Conservation (phyloP, 331 rosid genomes). For the Phaseolus coccineus region DNA sequence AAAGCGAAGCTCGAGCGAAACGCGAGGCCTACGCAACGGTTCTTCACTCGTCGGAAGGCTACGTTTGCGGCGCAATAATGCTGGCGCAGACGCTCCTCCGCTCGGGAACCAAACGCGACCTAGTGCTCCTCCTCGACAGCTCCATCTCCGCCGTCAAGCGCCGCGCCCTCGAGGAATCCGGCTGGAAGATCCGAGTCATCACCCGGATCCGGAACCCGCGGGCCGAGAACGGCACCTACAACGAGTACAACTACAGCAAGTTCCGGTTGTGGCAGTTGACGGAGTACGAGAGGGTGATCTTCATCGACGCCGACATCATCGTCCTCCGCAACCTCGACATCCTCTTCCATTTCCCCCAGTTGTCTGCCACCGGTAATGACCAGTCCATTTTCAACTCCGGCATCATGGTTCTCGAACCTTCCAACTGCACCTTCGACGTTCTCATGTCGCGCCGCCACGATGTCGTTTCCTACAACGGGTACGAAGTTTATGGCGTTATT, state of each 20-base stretch:
- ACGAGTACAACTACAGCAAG: conserved; percentile 96
- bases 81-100: conserved; percentile 77
- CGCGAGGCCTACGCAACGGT: conserved; percentile 91
- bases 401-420: conserved; percentile 90
- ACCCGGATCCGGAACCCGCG: conserved; percentile 79
- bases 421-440: conserved; percentile 73
- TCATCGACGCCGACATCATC: conserved; percentile 86
- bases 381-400: conserved; percentile 86
- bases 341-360: conserved; percentile 85
- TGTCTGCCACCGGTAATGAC: conserved; percentile 86
- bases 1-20: conserved; percentile 47
- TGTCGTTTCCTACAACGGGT: conserved; percentile 73
- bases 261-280: conserved; percentile 92
- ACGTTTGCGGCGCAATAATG: conserved; percentile 90
- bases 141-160: conserved; percentile 70
- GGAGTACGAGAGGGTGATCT: conserved; percentile 72
- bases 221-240: conserved; percentile 66
- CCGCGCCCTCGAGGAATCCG: conserved; percentile 57
- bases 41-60: conserved; percentile 75
- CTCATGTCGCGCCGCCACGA: conserved; percentile 62
- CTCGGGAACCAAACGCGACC: conserved; percentile 83
- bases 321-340: conserved; percentile 82
- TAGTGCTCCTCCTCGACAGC: conserved; percentile 74
- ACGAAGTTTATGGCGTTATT: background rate
- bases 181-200: conserved; percentile 78